Evolutionary conservation across 2,329 filamentous ascomycete genomes (phyloP), one percentile per base, ranked within the genome.

Genomic region (Aspergillus fumigatiaffinis): DNA sequence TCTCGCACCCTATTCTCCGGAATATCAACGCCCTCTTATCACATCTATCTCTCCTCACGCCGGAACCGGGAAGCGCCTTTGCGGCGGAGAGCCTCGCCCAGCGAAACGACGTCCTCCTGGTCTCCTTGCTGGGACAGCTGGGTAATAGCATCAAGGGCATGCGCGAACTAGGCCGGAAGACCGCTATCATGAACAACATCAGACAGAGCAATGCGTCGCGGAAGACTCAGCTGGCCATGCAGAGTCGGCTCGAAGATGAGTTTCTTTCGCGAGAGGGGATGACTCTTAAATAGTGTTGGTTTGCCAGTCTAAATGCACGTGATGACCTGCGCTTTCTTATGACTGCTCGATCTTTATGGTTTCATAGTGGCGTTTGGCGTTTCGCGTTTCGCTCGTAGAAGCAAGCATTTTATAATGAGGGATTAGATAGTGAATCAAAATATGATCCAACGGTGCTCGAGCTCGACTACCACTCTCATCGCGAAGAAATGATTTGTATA

Each of bases 11-110:
- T 1, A 87, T 97, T 46, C 85, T 99, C 32, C 91, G 94, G 60
- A 91, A 91, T 62, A 91, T 97, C 61, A 90, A 92, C 68, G 89
- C 92, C 1, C 87, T 97, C 44, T 84, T 96, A 60, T 88, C 88
- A 51, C 89, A 93, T 52, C 83, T 97, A 28, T 89, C 89, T 42
- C 87, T 97, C 20, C 83, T 97, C 54, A 86, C 88, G 4, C 91
- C 93, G 3, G 81, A 87, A 2, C 82, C 90, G 65, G 77, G 80
- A 26, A 79, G 81, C 47, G 81, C 84, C 0, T 90, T 93, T 68
- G 80, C 86, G 28, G 80, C 83, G 35, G 89, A 96, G 72, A 84
- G 90, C 41, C 79, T 88, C 41, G 86, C 88, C 53, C 90, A 96
- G 76, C 82, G 87, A 59, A 94, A 95, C 67, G 91, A 97, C 66